phyloP scores from a whole-genome alignment of 2,329 filamentous ascomycete species.

The Stemphylium beticola region DNA sequence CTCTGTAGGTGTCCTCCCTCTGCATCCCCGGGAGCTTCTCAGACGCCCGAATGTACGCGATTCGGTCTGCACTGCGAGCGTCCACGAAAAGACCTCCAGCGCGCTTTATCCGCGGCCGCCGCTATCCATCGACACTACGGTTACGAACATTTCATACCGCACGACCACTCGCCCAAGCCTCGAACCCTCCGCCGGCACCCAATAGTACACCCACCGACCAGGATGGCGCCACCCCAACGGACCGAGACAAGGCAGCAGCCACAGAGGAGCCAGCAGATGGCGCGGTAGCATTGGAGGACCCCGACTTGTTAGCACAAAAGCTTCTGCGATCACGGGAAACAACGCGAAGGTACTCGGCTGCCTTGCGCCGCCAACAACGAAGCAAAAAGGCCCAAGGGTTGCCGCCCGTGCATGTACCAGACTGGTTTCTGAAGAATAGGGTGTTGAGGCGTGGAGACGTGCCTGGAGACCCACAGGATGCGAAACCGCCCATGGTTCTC shows the following conservation, averaged over 20 bases:
- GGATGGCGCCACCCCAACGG: slow-evolving; percentile 30
- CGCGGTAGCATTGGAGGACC: slow-evolving; percentile 36
- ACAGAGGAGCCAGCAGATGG: slow-evolving; percentile 29
- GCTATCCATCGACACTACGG: slow-evolving; percentile 39
- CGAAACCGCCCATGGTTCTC: slow-evolving; percentile 22
- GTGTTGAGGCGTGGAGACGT: slow-evolving; percentile 53
- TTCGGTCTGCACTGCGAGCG: slow-evolving; percentile 51
- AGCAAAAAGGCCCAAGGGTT: slow-evolving; percentile 42
- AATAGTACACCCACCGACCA: slow-evolving; percentile 37
- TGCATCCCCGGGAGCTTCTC: slow-evolving; percentile 22
- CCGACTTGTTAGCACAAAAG: slow-evolving; percentile 45
- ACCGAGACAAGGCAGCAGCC: slow-evolving; percentile 23
- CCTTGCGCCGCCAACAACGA: slow-evolving; percentile 42
- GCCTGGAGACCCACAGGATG: slow-evolving; percentile 10
- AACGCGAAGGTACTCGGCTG: slow-evolving; percentile 43
- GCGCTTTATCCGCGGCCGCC: slow-evolving; percentile 46
- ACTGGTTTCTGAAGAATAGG: slow-evolving; percentile 62
- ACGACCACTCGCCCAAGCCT: slow-evolving; percentile 31
- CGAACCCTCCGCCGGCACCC: slow-evolving; percentile 37
- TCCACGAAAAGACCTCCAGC: slow-evolving; percentile 47
- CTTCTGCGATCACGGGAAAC: slow-evolving; percentile 45
- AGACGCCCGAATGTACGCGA: slow-evolving; percentile 50
- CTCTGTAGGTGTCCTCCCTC: slow-evolving; percentile 26
- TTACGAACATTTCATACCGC: slow-evolving; percentile 46
- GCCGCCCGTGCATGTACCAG: slow-evolving; percentile 58